Percentiles rank a stretch among this genome's conserved stretches.
Conservation (phyloP, 2,329 filamentous ascomycete species). For the Monosporascus ibericus region DNA sequence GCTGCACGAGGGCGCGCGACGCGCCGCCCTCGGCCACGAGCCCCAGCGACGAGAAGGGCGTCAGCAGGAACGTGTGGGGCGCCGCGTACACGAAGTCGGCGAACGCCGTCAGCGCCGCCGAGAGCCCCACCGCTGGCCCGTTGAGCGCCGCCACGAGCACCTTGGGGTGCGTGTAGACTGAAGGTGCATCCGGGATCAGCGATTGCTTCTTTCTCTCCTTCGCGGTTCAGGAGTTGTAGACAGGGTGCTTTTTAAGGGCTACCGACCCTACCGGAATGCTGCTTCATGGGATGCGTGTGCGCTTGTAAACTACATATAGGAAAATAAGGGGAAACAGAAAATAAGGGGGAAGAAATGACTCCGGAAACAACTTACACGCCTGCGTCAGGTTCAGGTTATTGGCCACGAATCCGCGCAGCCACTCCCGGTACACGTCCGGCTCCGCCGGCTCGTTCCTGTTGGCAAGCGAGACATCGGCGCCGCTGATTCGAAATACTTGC, state of each 20-base stretch:
- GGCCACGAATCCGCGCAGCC: constrained; percentile 67
- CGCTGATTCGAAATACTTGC: constrained; percentile 40
- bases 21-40: constrained; percentile 86
- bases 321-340: no score
- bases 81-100: constrained; percentile 90
- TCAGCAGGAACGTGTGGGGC: constrained; percentile 77
- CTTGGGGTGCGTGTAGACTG: constrained; percentile 82
- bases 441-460: constrained; percentile 23
- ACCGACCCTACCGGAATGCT: no score
- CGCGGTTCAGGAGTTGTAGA: no score
- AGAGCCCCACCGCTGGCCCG: constrained; percentile 83
- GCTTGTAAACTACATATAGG: no score
- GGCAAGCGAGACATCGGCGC: constrained; percentile 66
- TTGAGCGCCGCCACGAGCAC: constrained; percentile 88
- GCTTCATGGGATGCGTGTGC: no score
- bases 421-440: constrained; percentile 40
- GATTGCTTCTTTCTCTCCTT: no score
- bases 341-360: no score
- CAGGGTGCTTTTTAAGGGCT: no score
- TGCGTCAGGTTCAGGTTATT: constrained; percentile 88
- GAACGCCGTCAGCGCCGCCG: constrained; percentile 74
- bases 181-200: no score
- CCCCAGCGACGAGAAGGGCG: constrained; percentile 84
- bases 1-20: constrained; percentile 68
- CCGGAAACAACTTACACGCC: constrained; percentile 40